Conservation (phyloP, 176 grass and related monocot genomes). For the Triticum dicoccoides region DNA sequence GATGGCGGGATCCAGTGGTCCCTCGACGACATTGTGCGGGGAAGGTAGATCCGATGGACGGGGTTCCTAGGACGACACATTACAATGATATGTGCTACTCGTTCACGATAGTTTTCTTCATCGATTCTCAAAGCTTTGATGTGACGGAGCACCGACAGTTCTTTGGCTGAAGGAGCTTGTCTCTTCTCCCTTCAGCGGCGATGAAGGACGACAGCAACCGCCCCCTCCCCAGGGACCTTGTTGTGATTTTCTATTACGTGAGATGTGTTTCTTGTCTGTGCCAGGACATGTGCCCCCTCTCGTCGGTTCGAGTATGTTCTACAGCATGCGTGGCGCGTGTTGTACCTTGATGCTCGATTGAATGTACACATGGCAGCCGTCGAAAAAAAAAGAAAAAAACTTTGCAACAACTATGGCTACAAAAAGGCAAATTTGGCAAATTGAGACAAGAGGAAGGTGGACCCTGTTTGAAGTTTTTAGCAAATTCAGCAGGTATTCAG, state of each 20-base stretch:
- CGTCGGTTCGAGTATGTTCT: not conserved
- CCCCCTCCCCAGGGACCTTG: not conserved
- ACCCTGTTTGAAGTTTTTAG: not conserved
- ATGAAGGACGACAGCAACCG: not conserved
- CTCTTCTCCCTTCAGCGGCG: not conserved
- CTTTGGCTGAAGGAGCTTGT: not conserved
- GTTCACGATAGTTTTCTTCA: not conserved
- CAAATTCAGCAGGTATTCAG: conserved; percentile 7
- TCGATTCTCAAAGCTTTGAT: not conserved
- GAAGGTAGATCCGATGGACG: no score
- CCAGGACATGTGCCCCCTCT: not conserved
- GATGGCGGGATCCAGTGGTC: no score
- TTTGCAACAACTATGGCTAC: not conserved
- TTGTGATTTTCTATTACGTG: no score
- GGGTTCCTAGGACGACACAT: not conserved
- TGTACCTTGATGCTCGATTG: not conserved
- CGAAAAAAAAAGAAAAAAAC: not conserved
- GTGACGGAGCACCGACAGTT: not conserved
- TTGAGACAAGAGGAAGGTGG: not conserved
- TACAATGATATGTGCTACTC: not conserved
- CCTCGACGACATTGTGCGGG: no score
- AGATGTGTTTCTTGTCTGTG: not conserved
- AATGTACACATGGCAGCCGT: not conserved
- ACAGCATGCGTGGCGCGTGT: no score
- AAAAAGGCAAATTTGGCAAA: not conserved